Evolutionary conservation across 2,329 filamentous ascomycete genomes (phyloP).

Genomic region (Neodidymelliopsis sp.): DNA sequence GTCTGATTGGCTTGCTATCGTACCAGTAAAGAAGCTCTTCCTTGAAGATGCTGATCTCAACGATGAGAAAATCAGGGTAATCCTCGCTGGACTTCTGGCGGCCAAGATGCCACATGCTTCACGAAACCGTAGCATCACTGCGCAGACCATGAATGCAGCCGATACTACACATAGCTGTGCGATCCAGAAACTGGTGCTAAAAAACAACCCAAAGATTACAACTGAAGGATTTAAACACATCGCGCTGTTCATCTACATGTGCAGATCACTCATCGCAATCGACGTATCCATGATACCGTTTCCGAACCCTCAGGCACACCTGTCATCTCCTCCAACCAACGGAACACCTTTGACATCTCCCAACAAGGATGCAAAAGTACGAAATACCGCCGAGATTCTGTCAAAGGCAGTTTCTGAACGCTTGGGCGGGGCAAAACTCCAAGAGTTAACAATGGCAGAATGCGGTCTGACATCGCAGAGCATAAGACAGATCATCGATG

Average conservation of each 20-base stretch:
- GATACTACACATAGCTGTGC: slow-evolving; percentile 62
- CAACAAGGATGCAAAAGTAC: slow-evolving; percentile 27
- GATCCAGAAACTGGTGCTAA: slow-evolving; percentile 85
- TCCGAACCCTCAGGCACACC: slow-evolving; percentile 30
- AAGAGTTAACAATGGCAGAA: slow-evolving; percentile 83
- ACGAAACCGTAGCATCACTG: slow-evolving; percentile 44
- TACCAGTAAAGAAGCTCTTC: slow-evolving; percentile 85
- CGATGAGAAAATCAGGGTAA: slow-evolving; percentile 85
- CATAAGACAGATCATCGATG: slow-evolving; percentile 80
- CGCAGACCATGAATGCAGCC: slow-evolving; percentile 15
- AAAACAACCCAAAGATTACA: slow-evolving; percentile 86
- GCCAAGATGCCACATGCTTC: slow-evolving; percentile 71
- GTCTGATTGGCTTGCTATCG: slow-evolving; percentile 91
- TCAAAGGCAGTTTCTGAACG: slow-evolving; percentile 79
- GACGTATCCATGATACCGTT: slow-evolving; percentile 88
- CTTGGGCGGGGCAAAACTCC: slow-evolving; percentile 76
- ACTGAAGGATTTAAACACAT: slow-evolving; percentile 91
- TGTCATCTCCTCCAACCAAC: slow-evolving; percentile 22
- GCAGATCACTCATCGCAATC: slow-evolving; percentile 81
- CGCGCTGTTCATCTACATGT: slow-evolving; percentile 88
- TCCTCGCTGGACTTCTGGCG: slow-evolving; percentile 84
- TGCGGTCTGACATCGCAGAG: slow-evolving; percentile 76
- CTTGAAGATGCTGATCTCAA: slow-evolving; percentile 87
- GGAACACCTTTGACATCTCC: slow-evolving; percentile 8
- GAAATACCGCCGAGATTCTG: slow-evolving; percentile 71